Evolutionary conservation across 768 basidiomycete genomes (phyloP), one percentile per base, ranked within the genome.

Genomic region (Omphalotus guepiniiformis): DNA sequence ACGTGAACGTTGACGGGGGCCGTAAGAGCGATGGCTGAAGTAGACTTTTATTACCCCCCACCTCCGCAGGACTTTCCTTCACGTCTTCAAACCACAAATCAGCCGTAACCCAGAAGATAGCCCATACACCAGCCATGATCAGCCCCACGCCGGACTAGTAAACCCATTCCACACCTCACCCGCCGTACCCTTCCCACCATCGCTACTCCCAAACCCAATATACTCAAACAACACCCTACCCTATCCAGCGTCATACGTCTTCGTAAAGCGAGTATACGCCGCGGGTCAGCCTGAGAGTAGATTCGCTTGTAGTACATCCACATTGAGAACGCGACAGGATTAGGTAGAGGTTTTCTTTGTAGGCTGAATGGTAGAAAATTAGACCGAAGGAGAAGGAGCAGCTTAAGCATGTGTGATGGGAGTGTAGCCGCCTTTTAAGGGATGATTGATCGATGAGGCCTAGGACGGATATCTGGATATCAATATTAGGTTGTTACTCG

Each of bases 301-400:
- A 82, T 86, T 12, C 80, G 73, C 55, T 84, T 85, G 55, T 63
- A 67, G 62, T 84, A 85, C 81, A 88, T 78, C 68, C 78, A 83
- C 22, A 74, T 68, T 3, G 79, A 74, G 57, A 82, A 84, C 5
- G 74, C 74, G 30, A 84, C 55, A 1, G 83, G 83, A 28, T 68
- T 71, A 26, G 85, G 75, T 42, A 82, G 58, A 70, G 80, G 57
- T 78, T 67, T 25, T 75, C 69, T 15, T 58, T 66, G 58, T 83
- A 86, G 0, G 85, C 85, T 26, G 77, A 60, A 11, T 74, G 81
- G 56, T 85, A 83, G 3, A 82, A 63, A 48, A 83, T 60, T 52
- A 80, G 75, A 0, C 83, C 84, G 16, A 80, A 38, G 41, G 75
- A 70, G 1, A 76, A 57, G 3, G 63, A 67, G 51, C 81, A 87